phyloP scores from a whole-genome alignment of 306 rosid genomes.

The Cucumis hystrix region DNA sequence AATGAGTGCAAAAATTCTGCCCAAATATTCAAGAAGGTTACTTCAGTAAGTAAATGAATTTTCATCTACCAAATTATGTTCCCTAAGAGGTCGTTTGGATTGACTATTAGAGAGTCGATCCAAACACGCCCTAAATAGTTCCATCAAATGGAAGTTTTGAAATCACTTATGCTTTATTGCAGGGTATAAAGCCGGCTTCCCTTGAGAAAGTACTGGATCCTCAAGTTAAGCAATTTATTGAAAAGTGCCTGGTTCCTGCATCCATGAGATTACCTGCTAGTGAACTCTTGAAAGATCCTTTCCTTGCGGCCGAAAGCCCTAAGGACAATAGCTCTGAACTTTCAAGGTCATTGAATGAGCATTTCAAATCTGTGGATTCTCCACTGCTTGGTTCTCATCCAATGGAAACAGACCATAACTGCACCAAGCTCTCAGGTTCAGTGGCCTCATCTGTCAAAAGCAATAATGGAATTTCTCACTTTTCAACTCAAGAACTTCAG shows the following conservation, averaged over 20 bases:
- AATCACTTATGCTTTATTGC: slow-evolving; percentile 6
- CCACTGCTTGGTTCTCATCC: slow-evolving; percentile 29
- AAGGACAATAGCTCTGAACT: slow-evolving; percentile 19
- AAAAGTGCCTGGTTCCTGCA: slow-evolving; percentile 77
- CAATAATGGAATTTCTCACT: slow-evolving; percentile 21
- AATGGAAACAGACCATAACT: slow-evolving; percentile 48
- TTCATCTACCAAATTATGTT: background rate
- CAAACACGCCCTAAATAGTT: background rate
- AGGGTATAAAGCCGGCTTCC: slow-evolving; percentile 86
- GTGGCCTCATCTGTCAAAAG: slow-evolving; percentile 19
- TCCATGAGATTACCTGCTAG: slow-evolving; percentile 52
- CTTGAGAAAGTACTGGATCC: slow-evolving; percentile 58
- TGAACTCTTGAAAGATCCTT: slow-evolving; percentile 76
- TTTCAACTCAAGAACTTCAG: slow-evolving; percentile 26
- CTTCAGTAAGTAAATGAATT: slow-evolving; percentile 50
- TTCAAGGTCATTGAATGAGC: slow-evolving; percentile 10
- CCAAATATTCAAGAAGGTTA: slow-evolving; percentile 83
- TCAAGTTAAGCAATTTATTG: slow-evolving; percentile 64
- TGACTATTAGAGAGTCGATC: too few species aligned
- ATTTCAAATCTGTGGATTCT: slow-evolving; percentile 16
- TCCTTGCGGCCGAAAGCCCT: slow-evolving; percentile 38
- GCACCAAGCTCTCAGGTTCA: slow-evolving; percentile 20
- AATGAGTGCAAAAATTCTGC: slow-evolving; percentile 82
- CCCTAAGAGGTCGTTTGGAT: too few species aligned
- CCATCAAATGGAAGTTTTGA: background rate